Evolutionary conservation across 2,329 filamentous ascomycete genomes (phyloP), one percentile per base, ranked within the genome.

Genomic region (Aspergillus udagawae): DNA sequence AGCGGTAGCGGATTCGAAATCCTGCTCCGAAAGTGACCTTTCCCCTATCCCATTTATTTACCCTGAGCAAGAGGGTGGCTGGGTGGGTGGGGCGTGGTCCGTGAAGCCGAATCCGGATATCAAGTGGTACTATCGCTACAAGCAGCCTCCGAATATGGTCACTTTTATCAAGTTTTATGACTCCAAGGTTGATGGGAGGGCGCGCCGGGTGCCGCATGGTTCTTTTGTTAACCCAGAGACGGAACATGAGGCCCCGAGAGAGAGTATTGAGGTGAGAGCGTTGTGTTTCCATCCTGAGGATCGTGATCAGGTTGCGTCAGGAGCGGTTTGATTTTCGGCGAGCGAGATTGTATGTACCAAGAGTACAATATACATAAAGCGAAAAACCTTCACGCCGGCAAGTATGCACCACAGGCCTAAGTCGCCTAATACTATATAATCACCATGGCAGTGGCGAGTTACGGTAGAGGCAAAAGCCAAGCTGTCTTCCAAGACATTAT

Each of bases 141-240:
- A 74, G 1, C 78, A 85, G 65, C 76, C 73, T 0, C 82, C 82
- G 0, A 74, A 80, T 3, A 78, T 87, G 71, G 80, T 83, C 3
- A 74, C 83, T 2, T 64, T 87, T 45, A 83, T 87, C 70, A 87
- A 86, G 69, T 85, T 82, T 64, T 86, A 82, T 64, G 85, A 87
- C 68, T 82, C 75, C 23, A 82, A 83, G 75, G 73, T 73, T 23
- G 82, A 84, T 66, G 82, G 81, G 0, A 69, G 80, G 27, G 80
- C 82, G 5, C 74, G 82, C 10, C 68, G 82, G 3, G 78, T 82
- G 35, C 82, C 82, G 20, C 83, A 86, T 63, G 77, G 77, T 5
- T 80, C 82, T 2, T 85, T 86, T 73, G 70, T 70, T 21, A 78
- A 84, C 66, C 72, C 77, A 1, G 77, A 74, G n/a, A 76, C 77